These are phyloP conservation scores for Scutellaria baicalensis DNA, from an alignment of 257 asterid species.

Conservation along the genomic window DNA sequence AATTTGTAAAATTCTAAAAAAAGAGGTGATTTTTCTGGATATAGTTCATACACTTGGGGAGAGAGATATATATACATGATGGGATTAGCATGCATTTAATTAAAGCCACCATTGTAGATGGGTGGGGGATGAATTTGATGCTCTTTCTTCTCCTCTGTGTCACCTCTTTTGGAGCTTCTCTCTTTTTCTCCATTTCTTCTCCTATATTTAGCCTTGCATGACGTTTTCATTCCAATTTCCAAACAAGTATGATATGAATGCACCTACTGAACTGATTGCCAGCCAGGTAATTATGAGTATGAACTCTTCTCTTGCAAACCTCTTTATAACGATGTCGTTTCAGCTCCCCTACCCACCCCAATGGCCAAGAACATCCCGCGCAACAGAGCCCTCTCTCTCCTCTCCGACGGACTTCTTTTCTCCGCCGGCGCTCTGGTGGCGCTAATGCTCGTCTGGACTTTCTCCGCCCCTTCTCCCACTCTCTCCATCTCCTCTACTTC, in stretches of 20 bases:
- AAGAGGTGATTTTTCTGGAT: no score
- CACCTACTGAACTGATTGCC: no score
- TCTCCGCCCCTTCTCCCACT: conserved; percentile 9
- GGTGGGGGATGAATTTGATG: no score
- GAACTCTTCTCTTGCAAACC: background rate
- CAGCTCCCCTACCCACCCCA: conserved; percentile 14
- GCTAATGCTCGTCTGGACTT: conserved; percentile 37
- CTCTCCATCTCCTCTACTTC: conserved; percentile 9
- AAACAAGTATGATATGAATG: background rate
- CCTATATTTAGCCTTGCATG: conserved; percentile 9
- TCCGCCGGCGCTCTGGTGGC: conserved; percentile 38
- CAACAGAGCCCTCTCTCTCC: conserved; percentile 16
- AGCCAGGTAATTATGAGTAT: no score
- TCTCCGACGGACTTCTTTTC: conserved; percentile 34
- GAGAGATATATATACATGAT: no score
- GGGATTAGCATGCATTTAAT: no score
- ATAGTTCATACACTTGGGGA: no score
- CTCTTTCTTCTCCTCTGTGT: background rate
- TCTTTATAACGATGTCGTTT: conserved; percentile 24
- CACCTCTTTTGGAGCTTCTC: conserved; percentile 22
- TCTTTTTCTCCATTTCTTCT: conserved; percentile 8
- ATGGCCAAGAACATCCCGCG: conserved; percentile 37
- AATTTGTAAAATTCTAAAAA: no score
- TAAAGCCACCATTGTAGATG: no score
- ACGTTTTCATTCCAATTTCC: background rate